Evolutionary conservation across 2,329 filamentous ascomycete species (phyloP).

Genomic region (Coniochaeta sp.): DNA sequence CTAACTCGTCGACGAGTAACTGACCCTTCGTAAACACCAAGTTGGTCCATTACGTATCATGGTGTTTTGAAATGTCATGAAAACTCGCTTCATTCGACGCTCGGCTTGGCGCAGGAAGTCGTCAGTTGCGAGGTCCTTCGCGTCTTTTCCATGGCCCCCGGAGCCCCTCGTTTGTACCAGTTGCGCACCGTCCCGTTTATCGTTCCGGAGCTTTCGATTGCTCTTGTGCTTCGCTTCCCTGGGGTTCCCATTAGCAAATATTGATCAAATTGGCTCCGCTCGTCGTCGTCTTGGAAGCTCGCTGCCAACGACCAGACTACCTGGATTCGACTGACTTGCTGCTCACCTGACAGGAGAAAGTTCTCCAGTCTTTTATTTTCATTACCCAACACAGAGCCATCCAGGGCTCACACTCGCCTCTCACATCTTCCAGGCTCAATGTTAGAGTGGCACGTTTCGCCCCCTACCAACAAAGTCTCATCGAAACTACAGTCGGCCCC

Average conservation of each 20-base stretch:
- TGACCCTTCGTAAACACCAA: not conserved
- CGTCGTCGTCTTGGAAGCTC: not conserved
- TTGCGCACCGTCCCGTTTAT: not conserved
- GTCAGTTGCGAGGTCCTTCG: slow-evolving; percentile 1
- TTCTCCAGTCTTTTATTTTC: slow-evolving; percentile 33
- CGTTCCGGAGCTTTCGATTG: not conserved
- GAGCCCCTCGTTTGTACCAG: not conserved
- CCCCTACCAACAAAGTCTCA: not conserved
- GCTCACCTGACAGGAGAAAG: slow-evolving; percentile 28
- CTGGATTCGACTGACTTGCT: not conserved
- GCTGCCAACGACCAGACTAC: not conserved
- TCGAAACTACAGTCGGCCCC: too few species aligned
- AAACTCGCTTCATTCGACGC: not conserved
- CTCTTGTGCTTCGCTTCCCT: not conserved
- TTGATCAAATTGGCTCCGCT: not conserved
- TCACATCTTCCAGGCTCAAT: not conserved
- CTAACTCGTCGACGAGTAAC: not conserved
- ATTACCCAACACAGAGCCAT: slow-evolving; percentile 36
- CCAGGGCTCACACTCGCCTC: not conserved
- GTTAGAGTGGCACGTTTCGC: not conserved
- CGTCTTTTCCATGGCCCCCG: too few species aligned
- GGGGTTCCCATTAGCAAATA: slow-evolving; percentile 3
- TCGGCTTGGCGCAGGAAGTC: slow-evolving; percentile 3
- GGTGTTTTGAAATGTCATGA: slow-evolving; percentile 1
- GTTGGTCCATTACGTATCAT: slow-evolving; percentile 1